Evolutionary conservation across 306 rosid species (phyloP).

Genomic region (Dryas drummondii): DNA sequence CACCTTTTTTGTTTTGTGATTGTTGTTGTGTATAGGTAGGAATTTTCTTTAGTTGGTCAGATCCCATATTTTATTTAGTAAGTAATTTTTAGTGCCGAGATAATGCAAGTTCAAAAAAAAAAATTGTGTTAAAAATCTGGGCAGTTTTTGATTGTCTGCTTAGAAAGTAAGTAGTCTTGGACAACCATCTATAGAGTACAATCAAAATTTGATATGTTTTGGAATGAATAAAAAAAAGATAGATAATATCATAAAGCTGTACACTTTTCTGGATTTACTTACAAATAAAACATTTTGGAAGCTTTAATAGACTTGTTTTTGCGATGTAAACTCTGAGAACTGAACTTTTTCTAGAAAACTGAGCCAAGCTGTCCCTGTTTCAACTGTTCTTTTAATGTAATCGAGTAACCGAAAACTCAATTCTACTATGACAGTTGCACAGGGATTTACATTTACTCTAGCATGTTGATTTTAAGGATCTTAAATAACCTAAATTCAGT

Average conservation of each 20-base stretch:
- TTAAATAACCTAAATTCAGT: background rate
- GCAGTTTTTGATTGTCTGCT: background rate
- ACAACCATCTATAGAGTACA: background rate
- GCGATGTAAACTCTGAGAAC: background rate
- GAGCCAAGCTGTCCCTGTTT: background rate
- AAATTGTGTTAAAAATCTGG: background rate
- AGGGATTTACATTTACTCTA: no score
- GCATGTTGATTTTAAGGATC: no score
- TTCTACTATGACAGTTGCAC: no score
- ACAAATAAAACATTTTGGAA: background rate
- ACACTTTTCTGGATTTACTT: background rate
- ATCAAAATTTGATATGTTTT: background rate
- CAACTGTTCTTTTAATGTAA: no score
- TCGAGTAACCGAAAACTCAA: no score
- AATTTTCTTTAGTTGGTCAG: background rate
- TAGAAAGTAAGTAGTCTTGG: background rate
- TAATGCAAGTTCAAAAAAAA: background rate
- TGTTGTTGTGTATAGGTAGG: background rate
- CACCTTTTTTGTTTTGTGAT: background rate
- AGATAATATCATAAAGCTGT: background rate
- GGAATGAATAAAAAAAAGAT: background rate
- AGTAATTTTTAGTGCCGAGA: constrained; percentile 9
- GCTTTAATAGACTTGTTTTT: background rate
- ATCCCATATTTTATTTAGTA: background rate
- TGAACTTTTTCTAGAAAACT: no score